Evolutionary conservation across 108 stramenopile genomes (phyloP), one percentile per base, ranked within the genome.

Genomic region (Skeletonema menzelii): DNA sequence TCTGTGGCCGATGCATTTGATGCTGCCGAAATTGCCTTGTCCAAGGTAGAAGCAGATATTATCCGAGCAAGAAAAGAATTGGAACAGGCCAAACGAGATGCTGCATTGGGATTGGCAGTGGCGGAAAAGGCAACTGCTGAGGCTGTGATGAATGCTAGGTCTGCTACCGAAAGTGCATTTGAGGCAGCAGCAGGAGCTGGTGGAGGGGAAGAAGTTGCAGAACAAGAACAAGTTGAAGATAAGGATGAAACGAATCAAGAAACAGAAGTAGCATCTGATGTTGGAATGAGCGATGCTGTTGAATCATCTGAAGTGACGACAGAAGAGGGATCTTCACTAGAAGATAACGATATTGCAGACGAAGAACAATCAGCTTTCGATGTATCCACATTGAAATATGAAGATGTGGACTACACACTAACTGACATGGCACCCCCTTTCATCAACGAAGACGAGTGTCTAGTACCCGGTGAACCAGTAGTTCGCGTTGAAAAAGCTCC

Each of bases 401-500:
- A 88, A 38, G 93, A 94, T 65, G 77, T 91, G 1, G 93, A 89
- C 62, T 94, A 84, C 59, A 64, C 72, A 8, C 65, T 84, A 30
- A 85, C 80, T 27, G 90, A 90, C 67, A 94, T 91, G 93, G 84
- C 89, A 34, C 86, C 88, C 31, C 90, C 91, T 0, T 90, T 92
- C 72, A 76, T 96, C 32, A 82, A 81, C 64, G 88, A 91, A 44
- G 88, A 94, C 58, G 72, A 86, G 22, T 96, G 95, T 77, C 65
- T 96, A 47, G 75, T 96, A 0, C 91, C 91, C 0, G 92, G 91
- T 22, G 95, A 96, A 70, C 90, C 93, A 12, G 73, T 92, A 8
- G 90, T 92, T 2, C 76, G 93, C 1, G 88, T 96, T 14, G 93
- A 96, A 69, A 91, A 86, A 68, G 95, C 95, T 61, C 92, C 95